A percentile compares a stretch with the other conserved stretches of the same genome.
Conservation (phyloP, 305 asterid genomes). For the Fraxinus albicans region DNA sequence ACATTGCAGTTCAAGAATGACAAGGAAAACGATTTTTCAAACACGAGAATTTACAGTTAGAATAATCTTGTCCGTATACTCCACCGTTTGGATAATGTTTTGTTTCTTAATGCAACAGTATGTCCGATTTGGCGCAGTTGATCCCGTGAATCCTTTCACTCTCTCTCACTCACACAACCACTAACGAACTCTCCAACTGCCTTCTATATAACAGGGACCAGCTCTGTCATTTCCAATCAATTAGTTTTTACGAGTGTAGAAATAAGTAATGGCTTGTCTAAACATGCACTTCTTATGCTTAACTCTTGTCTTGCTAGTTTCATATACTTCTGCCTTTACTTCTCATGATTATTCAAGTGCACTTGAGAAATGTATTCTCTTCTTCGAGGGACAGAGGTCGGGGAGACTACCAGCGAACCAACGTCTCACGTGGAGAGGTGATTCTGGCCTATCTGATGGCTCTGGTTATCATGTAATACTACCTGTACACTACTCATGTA, state of each 20-base stretch:
- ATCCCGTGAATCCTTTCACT: conserved; percentile 58
- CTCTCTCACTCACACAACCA: conserved; percentile 25
- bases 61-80: conserved; percentile 10
- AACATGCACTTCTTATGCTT: conserved; percentile 22
- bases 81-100: conserved; percentile 34
- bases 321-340: conserved; percentile 49
- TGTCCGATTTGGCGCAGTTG: conserved; percentile 46
- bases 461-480: conserved; percentile 52
- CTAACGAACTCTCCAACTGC: conserved; percentile 46
- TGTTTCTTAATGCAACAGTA: conserved; percentile 22
- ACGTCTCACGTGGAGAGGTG: conserved; percentile 57
- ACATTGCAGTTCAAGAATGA: background rate
- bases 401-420: conserved; percentile 60
- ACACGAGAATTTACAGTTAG: background rate
- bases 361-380: conserved; percentile 63
- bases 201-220: conserved; percentile 37
- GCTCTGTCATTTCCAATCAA: background rate
- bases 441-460: conserved; percentile 70
- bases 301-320: conserved; percentile 16
- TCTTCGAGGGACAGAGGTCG: conserved; percentile 83
- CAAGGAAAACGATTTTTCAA: background rate
- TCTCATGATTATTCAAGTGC: conserved; percentile 57
- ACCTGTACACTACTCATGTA: background rate
- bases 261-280: background rate
- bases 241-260: background rate